Evolutionary conservation across 2,329 filamentous ascomycete species (phyloP).

Genomic region (Aspergillus sp.): DNA sequence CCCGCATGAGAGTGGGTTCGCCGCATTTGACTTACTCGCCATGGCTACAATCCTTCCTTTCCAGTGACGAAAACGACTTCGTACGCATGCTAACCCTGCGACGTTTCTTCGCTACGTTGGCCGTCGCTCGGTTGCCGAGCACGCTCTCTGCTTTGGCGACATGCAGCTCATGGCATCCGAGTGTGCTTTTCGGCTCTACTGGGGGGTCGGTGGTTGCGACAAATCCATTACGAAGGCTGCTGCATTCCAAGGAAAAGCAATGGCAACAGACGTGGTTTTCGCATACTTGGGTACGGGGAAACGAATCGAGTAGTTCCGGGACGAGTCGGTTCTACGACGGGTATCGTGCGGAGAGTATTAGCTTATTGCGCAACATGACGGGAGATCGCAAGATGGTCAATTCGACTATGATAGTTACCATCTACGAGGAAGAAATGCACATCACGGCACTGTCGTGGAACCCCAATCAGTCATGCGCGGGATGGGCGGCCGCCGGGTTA

Average conservation of each 20-base stretch:
- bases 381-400: conserved; percentile 33
- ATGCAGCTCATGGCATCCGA: conserved; percentile 51
- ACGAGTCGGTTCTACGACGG: conserved; percentile 47
- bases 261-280: conserved; percentile 59
- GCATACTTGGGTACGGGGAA: conserved; percentile 53
- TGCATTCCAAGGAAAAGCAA: conserved; percentile 51
- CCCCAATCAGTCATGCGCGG: conserved; percentile 63
- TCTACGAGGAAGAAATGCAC: conserved; percentile 64
- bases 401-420: conserved; percentile 38
- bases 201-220: conserved; percentile 52
- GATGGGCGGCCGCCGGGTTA: conserved; percentile 67
- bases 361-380: conserved; percentile 29
- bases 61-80: conserved; percentile 56
- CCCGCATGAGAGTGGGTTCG: conserved; percentile 52
- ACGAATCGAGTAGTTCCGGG: conserved; percentile 29
- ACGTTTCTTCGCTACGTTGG: conserved; percentile 52
- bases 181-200: conserved; percentile 52
- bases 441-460: conserved; percentile 68
- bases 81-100: conserved; percentile 51
- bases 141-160: conserved; percentile 34
- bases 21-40: conserved; percentile 56
- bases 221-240: conserved; percentile 53
- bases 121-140: conserved; percentile 48
- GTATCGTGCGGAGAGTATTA: conserved; percentile 41
- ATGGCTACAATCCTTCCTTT: conserved; percentile 53